These are phyloP conservation scores for Botrytis paeoniae DNA, from an alignment of 2,329 filamentous ascomycete species.

Conservation along the genomic window DNA sequence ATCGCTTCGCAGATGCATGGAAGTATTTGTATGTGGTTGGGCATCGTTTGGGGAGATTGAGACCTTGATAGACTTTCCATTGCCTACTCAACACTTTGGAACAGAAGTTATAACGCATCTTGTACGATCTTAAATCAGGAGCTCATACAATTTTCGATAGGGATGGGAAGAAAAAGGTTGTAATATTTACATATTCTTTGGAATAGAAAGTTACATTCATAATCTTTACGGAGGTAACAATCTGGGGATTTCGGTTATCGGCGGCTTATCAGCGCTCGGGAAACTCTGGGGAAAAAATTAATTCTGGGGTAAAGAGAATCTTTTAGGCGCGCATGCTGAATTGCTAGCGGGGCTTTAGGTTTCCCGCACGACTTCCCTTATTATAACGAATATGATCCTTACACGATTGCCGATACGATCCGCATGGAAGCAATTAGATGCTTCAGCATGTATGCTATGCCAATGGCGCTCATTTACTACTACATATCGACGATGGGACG, in stretches of 20 bases:
- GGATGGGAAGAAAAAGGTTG: neutral
- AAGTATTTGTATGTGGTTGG: constrained; percentile 27
- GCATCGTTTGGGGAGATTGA: constrained; percentile 27
- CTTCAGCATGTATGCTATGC: constrained; percentile 48
- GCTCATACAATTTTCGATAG: neutral
- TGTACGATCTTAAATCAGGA: neutral
- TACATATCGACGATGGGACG: constrained; percentile 42
- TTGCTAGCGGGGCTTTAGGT: neutral
- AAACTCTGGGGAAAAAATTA: constrained; percentile 12
- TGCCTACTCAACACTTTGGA: constrained; percentile 51
- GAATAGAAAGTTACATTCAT: constrained; percentile 8
- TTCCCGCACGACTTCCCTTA: neutral
- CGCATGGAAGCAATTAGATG: constrained; percentile 25
- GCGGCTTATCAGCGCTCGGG: constrained; percentile 19
- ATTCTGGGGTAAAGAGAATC: constrained; percentile 1
- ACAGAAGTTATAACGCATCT: constrained; percentile 56
- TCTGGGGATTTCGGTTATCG: constrained; percentile 25
- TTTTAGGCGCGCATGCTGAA: neutral
- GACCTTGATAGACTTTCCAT: constrained; percentile 46
- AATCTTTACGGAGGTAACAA: constrained; percentile 22
- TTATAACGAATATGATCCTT: constrained; percentile 30
- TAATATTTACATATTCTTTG: neutral
- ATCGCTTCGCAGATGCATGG: constrained; percentile 30
- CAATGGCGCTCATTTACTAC: constrained; percentile 51
- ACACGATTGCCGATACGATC: constrained; percentile 27